These are phyloP conservation scores for Penicillium coffeae DNA, from an alignment of 495 filamentous ascomycete species.

Conservation along the genomic window DNA sequence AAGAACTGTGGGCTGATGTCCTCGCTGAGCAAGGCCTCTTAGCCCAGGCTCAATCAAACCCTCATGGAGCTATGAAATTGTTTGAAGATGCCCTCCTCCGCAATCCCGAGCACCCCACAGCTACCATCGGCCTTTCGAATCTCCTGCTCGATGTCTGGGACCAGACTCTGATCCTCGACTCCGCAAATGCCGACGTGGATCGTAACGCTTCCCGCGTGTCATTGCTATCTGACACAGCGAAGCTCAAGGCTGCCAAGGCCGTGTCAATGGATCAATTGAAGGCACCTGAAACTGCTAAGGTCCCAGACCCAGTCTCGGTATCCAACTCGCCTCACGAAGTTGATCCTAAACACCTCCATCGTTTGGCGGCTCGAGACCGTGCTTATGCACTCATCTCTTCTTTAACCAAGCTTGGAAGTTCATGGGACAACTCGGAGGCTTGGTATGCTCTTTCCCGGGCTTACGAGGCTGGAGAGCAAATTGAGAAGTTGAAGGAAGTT, in stretches of 20 bases:
- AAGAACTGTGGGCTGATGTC: slow-evolving; percentile 78
- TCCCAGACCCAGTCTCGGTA: slow-evolving; percentile 5
- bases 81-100: slow-evolving; percentile 79
- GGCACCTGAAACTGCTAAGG: slow-evolving; percentile 7
- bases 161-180: slow-evolving; percentile 51
- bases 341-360: slow-evolving; percentile 62
- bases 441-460: slow-evolving; percentile 86
- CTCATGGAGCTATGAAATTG: slow-evolving; percentile 62
- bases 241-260: slow-evolving; percentile 16
- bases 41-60: slow-evolving; percentile 54
- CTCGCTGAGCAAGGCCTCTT: slow-evolving; percentile 72
- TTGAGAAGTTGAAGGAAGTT: slow-evolving; percentile 74
- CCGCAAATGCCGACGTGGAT: slow-evolving; percentile 30
- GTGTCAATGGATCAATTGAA: slow-evolving; percentile 26
- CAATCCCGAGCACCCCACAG: slow-evolving; percentile 70
- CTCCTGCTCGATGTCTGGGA: slow-evolving; percentile 84
- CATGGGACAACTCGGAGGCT: slow-evolving; percentile 92
- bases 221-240: slow-evolving; percentile 17
- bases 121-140: slow-evolving; percentile 77
- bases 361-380: slow-evolving; percentile 79
- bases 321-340: slow-evolving; percentile 23
- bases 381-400: slow-evolving; percentile 76
- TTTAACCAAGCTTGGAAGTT: slow-evolving; percentile 78
- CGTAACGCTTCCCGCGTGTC: slow-evolving; percentile 24
- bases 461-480: slow-evolving; percentile 78